A percentile compares a stretch with the other conserved stretches of the same genome.
Evolutionary conservation across 2,329 filamentous ascomycete species (phyloP).

Genomic region (Amauroascus niger): DNA sequence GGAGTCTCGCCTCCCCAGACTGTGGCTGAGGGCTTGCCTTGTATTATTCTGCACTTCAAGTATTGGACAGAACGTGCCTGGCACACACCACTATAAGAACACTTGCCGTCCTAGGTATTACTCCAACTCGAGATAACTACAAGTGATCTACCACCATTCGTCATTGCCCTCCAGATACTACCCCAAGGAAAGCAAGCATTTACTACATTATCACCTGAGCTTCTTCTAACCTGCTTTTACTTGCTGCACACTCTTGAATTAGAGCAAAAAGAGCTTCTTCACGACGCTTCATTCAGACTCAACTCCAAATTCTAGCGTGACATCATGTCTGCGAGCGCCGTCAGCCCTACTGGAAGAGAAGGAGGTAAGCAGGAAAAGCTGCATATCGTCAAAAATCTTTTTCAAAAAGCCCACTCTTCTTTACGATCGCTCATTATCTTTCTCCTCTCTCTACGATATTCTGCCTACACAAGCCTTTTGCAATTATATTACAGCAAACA

Average conservation of each 20-base stretch:
- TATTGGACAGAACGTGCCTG: neutral
- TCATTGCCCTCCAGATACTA: neutral
- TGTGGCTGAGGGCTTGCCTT: neutral
- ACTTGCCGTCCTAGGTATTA: neutral
- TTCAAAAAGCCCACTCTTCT: neutral
- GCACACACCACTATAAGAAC: neutral
- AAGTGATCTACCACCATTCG: neutral
- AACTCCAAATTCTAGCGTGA: neutral
- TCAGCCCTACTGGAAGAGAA: constrained; percentile 4
- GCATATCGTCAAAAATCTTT: neutral
- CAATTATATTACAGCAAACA: neutral
- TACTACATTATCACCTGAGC: neutral
- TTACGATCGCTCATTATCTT: neutral
- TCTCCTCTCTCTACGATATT: neutral
- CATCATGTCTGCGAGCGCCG: constrained; percentile 7
- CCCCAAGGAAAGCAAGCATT: neutral
- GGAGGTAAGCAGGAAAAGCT: neutral
- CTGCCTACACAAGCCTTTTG: neutral
- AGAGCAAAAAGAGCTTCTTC: neutral
- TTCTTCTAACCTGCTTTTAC: neutral
- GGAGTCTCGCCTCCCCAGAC: neutral
- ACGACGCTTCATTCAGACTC: neutral
- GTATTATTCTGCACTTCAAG: neutral
- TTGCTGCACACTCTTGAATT: neutral
- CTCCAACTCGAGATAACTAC: too few relatives aligned